Evolutionary conservation across 2,329 filamentous ascomycete species (phyloP).

Genomic region (Colletotrichum eleusines): DNA sequence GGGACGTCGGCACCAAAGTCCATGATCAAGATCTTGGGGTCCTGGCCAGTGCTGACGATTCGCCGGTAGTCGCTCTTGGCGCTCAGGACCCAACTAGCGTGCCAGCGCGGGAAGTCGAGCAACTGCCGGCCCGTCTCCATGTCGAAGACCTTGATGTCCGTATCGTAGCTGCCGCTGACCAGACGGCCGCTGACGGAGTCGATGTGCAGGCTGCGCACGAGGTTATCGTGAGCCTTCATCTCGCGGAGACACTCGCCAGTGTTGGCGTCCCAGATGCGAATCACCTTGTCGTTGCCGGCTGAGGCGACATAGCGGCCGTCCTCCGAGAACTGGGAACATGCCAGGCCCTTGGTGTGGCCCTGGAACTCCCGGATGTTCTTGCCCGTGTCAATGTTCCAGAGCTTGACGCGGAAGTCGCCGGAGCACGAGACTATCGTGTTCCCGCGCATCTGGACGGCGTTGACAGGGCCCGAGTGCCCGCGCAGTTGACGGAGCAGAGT

Average conservation of each 20-base stretch:
- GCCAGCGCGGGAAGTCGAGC: slow-evolving; percentile 93
- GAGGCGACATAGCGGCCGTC: slow-evolving; percentile 94
- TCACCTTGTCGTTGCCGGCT: slow-evolving; percentile 94
- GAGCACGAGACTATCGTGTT: slow-evolving; percentile 94
- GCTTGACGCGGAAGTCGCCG: slow-evolving; percentile 91
- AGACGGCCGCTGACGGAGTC: slow-evolving; percentile 89
- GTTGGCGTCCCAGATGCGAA: slow-evolving; percentile 95
- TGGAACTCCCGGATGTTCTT: slow-evolving; percentile 90
- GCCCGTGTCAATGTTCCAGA: slow-evolving; percentile 94
- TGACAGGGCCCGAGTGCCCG: slow-evolving; percentile 92
- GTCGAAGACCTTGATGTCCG: slow-evolving; percentile 94
- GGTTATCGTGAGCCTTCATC: slow-evolving; percentile 83
- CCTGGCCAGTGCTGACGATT: slow-evolving; percentile 94
- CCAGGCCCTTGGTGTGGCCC: slow-evolving; percentile 91
- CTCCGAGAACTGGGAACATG: slow-evolving; percentile 95
- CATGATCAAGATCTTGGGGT: slow-evolving; percentile 91
- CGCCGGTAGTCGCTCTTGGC: slow-evolving; percentile 96
- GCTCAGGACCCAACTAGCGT: slow-evolving; percentile 94
- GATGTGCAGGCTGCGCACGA: slow-evolving; percentile 91
- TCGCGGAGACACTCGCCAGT: slow-evolving; percentile 86
- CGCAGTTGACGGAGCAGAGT: slow-evolving; percentile 80
- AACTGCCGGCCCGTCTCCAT: slow-evolving; percentile 82
- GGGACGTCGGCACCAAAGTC: slow-evolving; percentile 81
- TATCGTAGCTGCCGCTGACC: slow-evolving; percentile 93
- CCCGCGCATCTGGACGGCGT: slow-evolving; percentile 93